Conservation (phyloP, 768 basidiomycete species). For the Rhodosporidiobolus sp. region DNA sequence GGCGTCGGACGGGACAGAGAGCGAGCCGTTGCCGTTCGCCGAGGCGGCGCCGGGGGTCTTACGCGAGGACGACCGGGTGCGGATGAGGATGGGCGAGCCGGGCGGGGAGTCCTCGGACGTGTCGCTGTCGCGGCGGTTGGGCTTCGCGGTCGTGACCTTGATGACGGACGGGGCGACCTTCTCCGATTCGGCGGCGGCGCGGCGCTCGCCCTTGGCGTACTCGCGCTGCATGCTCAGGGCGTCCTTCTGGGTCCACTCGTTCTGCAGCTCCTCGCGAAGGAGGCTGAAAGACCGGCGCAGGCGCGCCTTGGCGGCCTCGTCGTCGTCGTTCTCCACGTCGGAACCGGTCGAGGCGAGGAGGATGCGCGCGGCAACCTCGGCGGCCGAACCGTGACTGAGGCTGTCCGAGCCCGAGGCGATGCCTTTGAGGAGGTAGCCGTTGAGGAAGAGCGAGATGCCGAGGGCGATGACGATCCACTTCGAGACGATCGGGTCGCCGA, state of each 20-base stretch:
- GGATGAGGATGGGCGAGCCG: slow-evolving; percentile 42
- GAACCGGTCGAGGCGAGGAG: slow-evolving; percentile 46
- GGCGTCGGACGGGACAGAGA: neutral
- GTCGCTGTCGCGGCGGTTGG: slow-evolving; percentile 18
- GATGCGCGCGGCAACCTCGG: slow-evolving; percentile 50
- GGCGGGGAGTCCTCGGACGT: slow-evolving; percentile 39
- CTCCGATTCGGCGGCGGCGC: slow-evolving; percentile 31
- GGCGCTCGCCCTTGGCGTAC: slow-evolving; percentile 25
- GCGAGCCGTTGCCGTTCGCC: slow-evolving; percentile 2
- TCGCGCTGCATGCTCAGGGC: slow-evolving; percentile 40
- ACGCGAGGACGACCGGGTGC: slow-evolving; percentile 19
- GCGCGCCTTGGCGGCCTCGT: slow-evolving; percentile 28
- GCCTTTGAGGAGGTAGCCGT: slow-evolving; percentile 83
- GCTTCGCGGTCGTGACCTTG: slow-evolving; percentile 33
- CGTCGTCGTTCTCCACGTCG: slow-evolving; percentile 25
- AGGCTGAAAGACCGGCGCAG: slow-evolving; percentile 32
- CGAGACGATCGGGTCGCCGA: slow-evolving; percentile 86
- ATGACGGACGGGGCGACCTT: slow-evolving; percentile 32
- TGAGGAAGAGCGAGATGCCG: slow-evolving; percentile 78
- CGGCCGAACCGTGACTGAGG: slow-evolving; percentile 51
- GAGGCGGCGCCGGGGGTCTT: neutral
- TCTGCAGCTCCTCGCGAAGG: slow-evolving; percentile 36
- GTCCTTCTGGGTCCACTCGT: slow-evolving; percentile 43
- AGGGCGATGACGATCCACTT: slow-evolving; percentile 93
- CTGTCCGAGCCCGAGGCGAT: slow-evolving; percentile 51